These are phyloP conservation scores for Thraustochytrium striatum DNA, from an alignment of 352 stramenopile genomes.

Conservation along the genomic window DNA sequence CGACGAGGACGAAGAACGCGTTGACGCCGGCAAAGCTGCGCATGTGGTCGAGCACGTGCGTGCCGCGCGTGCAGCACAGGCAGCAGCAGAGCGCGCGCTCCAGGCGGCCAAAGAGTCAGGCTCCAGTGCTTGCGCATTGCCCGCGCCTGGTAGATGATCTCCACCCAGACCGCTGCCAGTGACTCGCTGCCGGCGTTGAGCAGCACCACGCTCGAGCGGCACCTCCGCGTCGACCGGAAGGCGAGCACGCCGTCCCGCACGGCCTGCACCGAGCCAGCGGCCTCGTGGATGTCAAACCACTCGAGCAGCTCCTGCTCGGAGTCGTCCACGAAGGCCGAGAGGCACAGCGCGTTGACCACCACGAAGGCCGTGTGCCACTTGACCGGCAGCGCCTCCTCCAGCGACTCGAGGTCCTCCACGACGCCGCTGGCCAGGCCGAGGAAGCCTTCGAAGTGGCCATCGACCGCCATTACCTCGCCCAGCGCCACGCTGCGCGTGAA, in stretches of 20 bases:
- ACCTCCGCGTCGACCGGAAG: neutral
- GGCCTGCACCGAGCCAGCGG: neutral
- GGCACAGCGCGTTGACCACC: neutral
- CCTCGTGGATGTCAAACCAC: constrained; percentile 13
- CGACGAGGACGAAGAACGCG: neutral
- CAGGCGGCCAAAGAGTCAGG: neutral
- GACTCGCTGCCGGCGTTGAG: neutral
- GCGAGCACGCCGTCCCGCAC: neutral
- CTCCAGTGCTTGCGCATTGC: neutral
- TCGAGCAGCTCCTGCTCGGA: neutral
- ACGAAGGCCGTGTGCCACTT: neutral
- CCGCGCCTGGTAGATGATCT: constrained; percentile 30
- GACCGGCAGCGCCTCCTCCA: no score
- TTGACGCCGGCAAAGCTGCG: constrained; percentile 9
- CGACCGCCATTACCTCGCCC: no score
- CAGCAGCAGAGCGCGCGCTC: constrained; percentile 10
- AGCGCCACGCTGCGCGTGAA: no score
- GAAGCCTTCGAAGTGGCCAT: no score
- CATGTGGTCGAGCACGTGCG: constrained; percentile 1
- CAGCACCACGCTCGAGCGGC: neutral
- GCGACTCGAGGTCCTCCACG: no score
- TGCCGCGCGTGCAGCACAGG: neutral
- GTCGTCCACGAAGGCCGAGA: neutral
- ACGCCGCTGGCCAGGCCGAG: no score
- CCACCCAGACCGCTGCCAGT: neutral